phyloP scores from a whole-genome alignment of 306 rosid genomes.

The Castanea sativa region DNA sequence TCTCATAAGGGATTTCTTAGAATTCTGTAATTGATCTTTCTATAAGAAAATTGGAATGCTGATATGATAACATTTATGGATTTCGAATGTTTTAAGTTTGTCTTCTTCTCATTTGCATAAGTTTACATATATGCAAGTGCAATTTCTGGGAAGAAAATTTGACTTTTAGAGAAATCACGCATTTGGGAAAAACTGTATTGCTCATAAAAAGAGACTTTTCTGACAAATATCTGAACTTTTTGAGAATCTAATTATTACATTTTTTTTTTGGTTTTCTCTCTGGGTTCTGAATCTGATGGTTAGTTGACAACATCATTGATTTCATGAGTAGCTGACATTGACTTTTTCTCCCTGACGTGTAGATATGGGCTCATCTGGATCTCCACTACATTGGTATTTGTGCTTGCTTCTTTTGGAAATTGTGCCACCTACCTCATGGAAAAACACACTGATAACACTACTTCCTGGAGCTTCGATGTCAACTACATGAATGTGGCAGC shows the following conservation, averaged over 20 bases:
- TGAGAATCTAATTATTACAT: background rate
- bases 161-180: background rate
- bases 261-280: background rate
- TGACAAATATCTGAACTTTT: background rate
- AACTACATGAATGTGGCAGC: conserved; percentile 82
- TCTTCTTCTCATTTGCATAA: background rate
- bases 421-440: conserved; percentile 88
- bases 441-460: conserved; percentile 43
- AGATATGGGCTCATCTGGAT: conserved; percentile 87
- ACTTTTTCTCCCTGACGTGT: conserved; percentile 4
- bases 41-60: too few relatives aligned
- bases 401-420: conserved; percentile 89
- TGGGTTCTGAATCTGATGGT: background rate
- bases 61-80: too few relatives aligned
- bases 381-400: conserved; percentile 86
- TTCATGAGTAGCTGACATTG: conserved; percentile 15
- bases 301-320: conserved; percentile 3
- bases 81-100: background rate
- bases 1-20: too few relatives aligned
- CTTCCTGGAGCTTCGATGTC: conserved; percentile 82
- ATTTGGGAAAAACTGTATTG: background rate
- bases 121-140: background rate
- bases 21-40: too few relatives aligned
- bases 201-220: background rate
- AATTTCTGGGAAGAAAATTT: background rate